Base-by-base conservation (phyloP, 805 yeast species). In the Pichia scutulata region DNA sequence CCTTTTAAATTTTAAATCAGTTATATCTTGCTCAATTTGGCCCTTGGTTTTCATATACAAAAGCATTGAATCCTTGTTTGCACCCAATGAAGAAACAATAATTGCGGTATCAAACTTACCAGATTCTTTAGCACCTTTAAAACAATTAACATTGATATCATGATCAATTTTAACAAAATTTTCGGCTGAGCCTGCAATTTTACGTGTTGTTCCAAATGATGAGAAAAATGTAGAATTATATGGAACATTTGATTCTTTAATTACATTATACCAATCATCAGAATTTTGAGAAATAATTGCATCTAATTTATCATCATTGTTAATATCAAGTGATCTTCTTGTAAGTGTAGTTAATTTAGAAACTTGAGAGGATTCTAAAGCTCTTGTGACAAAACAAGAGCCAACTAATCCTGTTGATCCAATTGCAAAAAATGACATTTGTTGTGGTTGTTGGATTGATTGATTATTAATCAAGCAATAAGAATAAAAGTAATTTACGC, bases 351-450 rank as follows among this genome's bases (percentile, higher is more conserved):
- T 66, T 7, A 84, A 62, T 21, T 70, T 66, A 2, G 64, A 49
- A 39, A 76, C 70, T 3, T 65, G 58, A 1, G 68, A 52, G 3
- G 76, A 64, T 10, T 60, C 53, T 39, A 66, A 64, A 7, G 78
- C 77, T 24, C 65, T 65, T 48, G 71, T 74, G 48, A 86, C 61
- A 52, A 86, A 74, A 23, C 70, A 73, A 23, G 71, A 57, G 9
- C 96, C 97, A 50, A 84, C 82, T 21, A 87, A 68, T 2, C 96
- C 96, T 1, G 96, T 88, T 26, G 89, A 76, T 2, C 96, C 96
- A 42, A 86, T 64, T 16, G 75, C 59, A 42, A 76, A 67, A 47
- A 45, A 45, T 21, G 61, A 53, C 54, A 52, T 51, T 8, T 9
- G 43, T 24, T 21, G 10, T 30, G 21, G 3, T 33, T 41, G 36